Evolutionary conservation across 2,329 filamentous ascomycete species (phyloP).

Genomic region (Cladophialophora immunda): DNA sequence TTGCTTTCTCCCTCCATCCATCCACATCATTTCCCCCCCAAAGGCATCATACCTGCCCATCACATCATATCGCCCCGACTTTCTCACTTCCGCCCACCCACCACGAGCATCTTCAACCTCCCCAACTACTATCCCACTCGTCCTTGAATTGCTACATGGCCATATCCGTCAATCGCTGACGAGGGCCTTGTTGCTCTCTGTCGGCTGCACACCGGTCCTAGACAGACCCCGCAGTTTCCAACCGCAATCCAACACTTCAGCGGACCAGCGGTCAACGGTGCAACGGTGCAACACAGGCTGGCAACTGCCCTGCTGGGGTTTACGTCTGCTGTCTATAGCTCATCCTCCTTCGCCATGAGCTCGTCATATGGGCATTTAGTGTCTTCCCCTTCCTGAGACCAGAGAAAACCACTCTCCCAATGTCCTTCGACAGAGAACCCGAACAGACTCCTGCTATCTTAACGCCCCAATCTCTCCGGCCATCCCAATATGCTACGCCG

Average conservation of each 20-base stretch:
- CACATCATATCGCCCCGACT: slow-evolving; percentile 16
- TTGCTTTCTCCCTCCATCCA: slow-evolving; percentile 21
- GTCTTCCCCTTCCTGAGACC: slow-evolving; percentile 11
- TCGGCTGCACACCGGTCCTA: slow-evolving; percentile 36
- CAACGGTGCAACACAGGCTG: slow-evolving; percentile 31
- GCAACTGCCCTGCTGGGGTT: slow-evolving; percentile 1
- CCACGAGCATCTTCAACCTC: neutral
- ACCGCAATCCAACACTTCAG: slow-evolving; percentile 3
- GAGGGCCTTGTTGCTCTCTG: slow-evolving; percentile 26
- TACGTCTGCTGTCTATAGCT: neutral
- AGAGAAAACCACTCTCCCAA: slow-evolving; percentile 21
- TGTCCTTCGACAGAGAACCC: slow-evolving; percentile 40
- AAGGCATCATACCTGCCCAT: slow-evolving; percentile 12
- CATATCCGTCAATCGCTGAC: slow-evolving; percentile 34
- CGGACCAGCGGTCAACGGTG: slow-evolving; percentile 14
- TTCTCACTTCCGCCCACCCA: slow-evolving; percentile 4
- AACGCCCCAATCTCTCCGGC: slow-evolving; percentile 26
- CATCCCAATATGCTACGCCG: slow-evolving; percentile 41
- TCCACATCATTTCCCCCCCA: slow-evolving; percentile 28
- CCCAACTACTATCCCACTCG: neutral
- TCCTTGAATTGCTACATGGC: slow-evolving; percentile 22
- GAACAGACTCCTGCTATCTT: slow-evolving; percentile 37
- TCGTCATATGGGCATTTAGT: slow-evolving; percentile 30
- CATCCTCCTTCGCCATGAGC: slow-evolving; percentile 28
- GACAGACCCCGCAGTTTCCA: slow-evolving; percentile 40